Percentiles rank a stretch among this genome's conserved stretches.
phyloP scores from a whole-genome alignment of 495 filamentous ascomycete species.

The Aspergillus ellipticus region DNA sequence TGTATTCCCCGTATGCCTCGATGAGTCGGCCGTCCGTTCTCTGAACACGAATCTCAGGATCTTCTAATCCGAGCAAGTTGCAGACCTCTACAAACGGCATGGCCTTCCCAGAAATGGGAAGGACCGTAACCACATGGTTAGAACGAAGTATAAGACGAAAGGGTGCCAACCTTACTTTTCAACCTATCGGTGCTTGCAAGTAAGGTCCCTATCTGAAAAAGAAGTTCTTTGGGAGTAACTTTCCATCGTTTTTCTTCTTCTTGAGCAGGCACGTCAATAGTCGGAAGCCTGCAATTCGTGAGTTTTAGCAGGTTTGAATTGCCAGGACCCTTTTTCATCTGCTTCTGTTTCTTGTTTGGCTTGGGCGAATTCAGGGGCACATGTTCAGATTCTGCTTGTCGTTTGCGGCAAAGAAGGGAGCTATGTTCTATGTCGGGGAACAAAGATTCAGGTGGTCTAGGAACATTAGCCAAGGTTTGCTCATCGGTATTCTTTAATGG shows the following conservation, averaged over 20 bases:
- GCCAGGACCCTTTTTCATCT: not conserved
- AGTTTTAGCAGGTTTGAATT: conserved; percentile 26
- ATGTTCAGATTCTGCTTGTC: not conserved
- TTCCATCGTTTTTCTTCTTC: conserved; percentile 14
- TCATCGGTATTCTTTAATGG: conserved; percentile 3
- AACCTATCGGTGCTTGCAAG: conserved; percentile 7
- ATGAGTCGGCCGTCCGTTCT: conserved; percentile 10
- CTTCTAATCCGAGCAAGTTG: conserved; percentile 16
- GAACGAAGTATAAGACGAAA: not conserved
- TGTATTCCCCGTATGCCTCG: conserved; percentile 13
- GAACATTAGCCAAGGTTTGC: conserved; percentile 8
- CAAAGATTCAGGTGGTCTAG: conserved; percentile 4
- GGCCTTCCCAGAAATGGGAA: not conserved
- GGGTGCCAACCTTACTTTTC: conserved; percentile 16
- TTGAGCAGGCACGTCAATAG: conserved; percentile 6
- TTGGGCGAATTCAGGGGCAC: not conserved
- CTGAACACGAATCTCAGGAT: conserved; percentile 17
- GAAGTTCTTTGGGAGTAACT: conserved; percentile 14
- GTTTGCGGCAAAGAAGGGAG: not conserved
- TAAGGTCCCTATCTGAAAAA: conserved; percentile 3
- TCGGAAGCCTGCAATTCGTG: conserved; percentile 15
- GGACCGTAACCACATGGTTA: not conserved
- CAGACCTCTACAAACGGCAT: conserved; percentile 22
- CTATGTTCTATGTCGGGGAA: not conserved
- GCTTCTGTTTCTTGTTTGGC: not conserved